These are phyloP conservation scores for Fusarium sp. DNA, from an alignment of 2,329 filamentous ascomycete genomes.

Conservation along the genomic window DNA sequence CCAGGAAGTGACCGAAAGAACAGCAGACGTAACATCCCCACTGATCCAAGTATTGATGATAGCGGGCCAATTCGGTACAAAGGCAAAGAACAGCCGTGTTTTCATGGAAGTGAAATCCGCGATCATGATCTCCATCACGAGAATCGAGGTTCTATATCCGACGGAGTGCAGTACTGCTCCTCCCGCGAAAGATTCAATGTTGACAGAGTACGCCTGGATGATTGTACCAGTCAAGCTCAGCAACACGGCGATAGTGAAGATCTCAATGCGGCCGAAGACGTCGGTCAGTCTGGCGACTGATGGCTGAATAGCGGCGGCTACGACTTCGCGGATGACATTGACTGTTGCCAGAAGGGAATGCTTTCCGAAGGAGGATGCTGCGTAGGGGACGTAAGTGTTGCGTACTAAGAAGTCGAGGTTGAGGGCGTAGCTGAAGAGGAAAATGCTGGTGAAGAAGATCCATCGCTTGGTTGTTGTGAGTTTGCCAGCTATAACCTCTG, in stretches of 20 bases:
- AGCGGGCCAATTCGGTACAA: neutral
- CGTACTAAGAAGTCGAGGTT: neutral
- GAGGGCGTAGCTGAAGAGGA: neutral
- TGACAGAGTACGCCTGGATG: neutral
- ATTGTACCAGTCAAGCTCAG: neutral
- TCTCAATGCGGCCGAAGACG: neutral
- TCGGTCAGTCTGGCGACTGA: neutral
- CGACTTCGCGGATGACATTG: neutral
- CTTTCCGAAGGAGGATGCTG: neutral
- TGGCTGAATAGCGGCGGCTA: neutral
- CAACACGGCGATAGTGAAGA: neutral
- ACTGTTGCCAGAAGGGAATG: neutral
- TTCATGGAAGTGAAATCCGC: neutral
- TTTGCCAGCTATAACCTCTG: neutral
- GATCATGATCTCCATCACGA: neutral
- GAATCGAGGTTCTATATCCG: neutral
- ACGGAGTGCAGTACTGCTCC: neutral
- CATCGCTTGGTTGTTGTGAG: neutral
- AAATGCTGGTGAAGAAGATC: neutral
- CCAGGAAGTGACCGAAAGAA: neutral
- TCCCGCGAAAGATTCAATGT: neutral
- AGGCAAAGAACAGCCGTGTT: neutral
- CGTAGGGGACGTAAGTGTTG: neutral
- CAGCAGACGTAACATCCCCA: neutral
- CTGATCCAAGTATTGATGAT: neutral